Conservation (phyloP, 768 basidiomycete species). For the Phlebiopsis flavidoalba region DNA sequence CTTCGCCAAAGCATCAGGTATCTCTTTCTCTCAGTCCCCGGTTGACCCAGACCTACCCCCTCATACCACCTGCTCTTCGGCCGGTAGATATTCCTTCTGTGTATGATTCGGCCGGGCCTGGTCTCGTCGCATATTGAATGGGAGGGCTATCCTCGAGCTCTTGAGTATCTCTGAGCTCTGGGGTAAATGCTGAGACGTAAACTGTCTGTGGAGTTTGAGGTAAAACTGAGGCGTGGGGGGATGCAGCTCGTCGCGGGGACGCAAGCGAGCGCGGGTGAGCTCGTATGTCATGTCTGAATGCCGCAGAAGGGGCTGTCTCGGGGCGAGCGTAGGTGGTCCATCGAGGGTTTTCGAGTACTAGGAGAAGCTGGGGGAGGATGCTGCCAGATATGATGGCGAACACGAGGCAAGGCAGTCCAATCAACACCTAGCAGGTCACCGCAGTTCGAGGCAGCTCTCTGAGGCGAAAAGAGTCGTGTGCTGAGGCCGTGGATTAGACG, state of each 20-base stretch:
- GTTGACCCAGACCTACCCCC: conserved; percentile 1
- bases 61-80: background rate
- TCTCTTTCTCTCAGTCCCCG: conserved; percentile 4
- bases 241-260: conserved; percentile 3
- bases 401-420: conserved; percentile 7
- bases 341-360: too few relatives aligned
- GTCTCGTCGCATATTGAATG: background rate
- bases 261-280: conserved; percentile 7
- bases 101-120: background rate
- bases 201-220: background rate
- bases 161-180: background rate
- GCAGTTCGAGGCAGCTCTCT: too few relatives aligned
- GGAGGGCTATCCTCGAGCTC: background rate
- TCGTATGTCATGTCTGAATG: conserved; percentile 3
- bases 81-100: background rate
- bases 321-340: too few relatives aligned
- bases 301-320: too few relatives aligned
- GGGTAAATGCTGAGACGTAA: background rate
- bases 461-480: too few relatives aligned
- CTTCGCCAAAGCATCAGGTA: conserved; percentile 7
- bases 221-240: background rate
- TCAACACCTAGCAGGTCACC: background rate
- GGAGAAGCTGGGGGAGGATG: background rate
- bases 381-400: background rate
- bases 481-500: too few relatives aligned